Percentiles rank a stretch among this genome's conserved stretches.
phyloP scores from a whole-genome alignment of 345 rosid genomes.

The Dipteronia dyeriana region DNA sequence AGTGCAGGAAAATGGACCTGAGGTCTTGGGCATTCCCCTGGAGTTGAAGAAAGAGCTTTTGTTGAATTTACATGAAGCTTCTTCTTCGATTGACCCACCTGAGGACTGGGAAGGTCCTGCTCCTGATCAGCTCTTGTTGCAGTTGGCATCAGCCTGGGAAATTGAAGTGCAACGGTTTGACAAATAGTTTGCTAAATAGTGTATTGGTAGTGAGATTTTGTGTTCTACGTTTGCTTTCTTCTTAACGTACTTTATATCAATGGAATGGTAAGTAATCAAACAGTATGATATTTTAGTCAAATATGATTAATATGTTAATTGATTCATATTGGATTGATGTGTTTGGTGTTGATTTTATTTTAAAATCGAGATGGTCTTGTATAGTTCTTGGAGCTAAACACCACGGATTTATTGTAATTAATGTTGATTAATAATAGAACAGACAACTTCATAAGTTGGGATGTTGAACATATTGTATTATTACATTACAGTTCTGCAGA shows the following conservation, averaged over 20 bases:
- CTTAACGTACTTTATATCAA: neutral
- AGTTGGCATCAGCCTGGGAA: slow-evolving; percentile 90
- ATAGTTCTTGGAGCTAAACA: no score
- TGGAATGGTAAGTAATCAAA: neutral
- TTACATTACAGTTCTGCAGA: no score
- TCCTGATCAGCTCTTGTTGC: slow-evolving; percentile 80
- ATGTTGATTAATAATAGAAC: no score
- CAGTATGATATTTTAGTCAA: no score
- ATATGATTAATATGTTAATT: neutral
- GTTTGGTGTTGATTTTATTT: neutral
- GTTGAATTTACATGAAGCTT: slow-evolving; percentile 74
- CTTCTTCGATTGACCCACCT: slow-evolving; percentile 67
- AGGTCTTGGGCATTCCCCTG: slow-evolving; percentile 65
- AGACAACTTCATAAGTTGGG: no score
- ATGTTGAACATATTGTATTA: no score
- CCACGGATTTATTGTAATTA: no score
- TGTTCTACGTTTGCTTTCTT: slow-evolving; percentile 1
- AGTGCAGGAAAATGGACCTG: slow-evolving; percentile 78
- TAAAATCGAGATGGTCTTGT: no score
- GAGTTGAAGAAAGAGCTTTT: slow-evolving; percentile 84
- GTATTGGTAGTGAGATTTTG: slow-evolving; percentile 3
- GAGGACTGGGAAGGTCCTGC: slow-evolving; percentile 95
- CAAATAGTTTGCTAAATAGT: slow-evolving; percentile 31
- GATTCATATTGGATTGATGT: slow-evolving; percentile 1
- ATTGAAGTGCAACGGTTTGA: slow-evolving; percentile 76